phyloP scores from a whole-genome alignment of 768 basidiomycete genomes.

The Xerocomellus intermedius region DNA sequence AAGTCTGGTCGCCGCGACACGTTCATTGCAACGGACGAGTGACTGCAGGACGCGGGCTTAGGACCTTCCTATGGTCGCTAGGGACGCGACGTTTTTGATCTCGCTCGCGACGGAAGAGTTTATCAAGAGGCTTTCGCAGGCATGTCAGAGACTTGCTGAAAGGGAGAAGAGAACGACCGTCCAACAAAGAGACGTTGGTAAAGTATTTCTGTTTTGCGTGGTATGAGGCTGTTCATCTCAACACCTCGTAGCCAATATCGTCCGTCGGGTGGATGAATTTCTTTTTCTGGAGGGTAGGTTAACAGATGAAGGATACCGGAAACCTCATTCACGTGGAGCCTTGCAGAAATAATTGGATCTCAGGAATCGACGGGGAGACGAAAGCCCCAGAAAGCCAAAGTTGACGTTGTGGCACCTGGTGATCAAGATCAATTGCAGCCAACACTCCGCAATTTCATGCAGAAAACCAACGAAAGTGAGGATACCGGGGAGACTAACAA shows the following conservation, averaged over 20 bases:
- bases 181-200: conserved; percentile 79
- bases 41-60: conserved; percentile 26
- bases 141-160: conserved; percentile 67
- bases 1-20: conserved; percentile 12
- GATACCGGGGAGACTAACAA: conserved; percentile 29
- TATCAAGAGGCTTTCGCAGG: conserved; percentile 69
- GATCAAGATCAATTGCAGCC: conserved; percentile 27
- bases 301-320: not conserved
- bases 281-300: conserved; percentile 70
- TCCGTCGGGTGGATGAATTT: conserved; percentile 71
- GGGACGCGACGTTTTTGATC: conserved; percentile 77
- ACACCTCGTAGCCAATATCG: conserved; percentile 50
- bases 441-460: conserved; percentile 53
- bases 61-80: conserved; percentile 76
- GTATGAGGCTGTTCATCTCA: not conserved
- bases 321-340: not conserved
- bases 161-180: conserved; percentile 72
- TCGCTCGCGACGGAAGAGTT: conserved; percentile 88
- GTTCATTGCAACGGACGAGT: not conserved
- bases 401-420: conserved; percentile 11
- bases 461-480: conserved; percentile 25
- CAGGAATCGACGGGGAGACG: conserved; percentile 46
- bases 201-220: conserved; percentile 19
- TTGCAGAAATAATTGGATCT: conserved; percentile 59
- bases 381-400: conserved; percentile 35